Base-by-base conservation (phyloP, 192 early-diverging fungal genomes). In the Coemansia sp. region DNA sequence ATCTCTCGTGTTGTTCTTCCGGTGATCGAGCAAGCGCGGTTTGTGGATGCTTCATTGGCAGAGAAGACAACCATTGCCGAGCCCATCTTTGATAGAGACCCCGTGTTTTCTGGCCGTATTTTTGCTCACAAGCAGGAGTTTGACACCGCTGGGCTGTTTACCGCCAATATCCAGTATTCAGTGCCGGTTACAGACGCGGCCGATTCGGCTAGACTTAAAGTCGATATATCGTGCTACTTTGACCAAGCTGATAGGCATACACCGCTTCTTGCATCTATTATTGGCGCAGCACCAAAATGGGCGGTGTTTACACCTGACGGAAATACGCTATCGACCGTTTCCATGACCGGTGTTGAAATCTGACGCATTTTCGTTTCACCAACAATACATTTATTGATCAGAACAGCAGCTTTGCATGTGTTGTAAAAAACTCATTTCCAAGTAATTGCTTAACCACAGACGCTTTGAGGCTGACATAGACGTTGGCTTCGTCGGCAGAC, bases 221-320 rank as follows among this genome's bases (percentile, higher is more conserved):
- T 67, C 51, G 75, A 78, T 42, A 56, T 78, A 22, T 72, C 75
- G 6, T 78, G 75, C 58, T 65, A 72, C 59, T 78, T 78, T 59
- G 75, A 78, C 18, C 35, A 65, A 10, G 65, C 56, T 18, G 75
- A 78, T 21, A 46, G 65, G 1, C 75, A 78, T 51, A 54, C 52
- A 8, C 65, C 69, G 8, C 47, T 78, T 38, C 75, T 78, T 11
- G 69, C 57, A 5, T 53, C 75, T 22, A 38, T 78, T n/a, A 55
- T 62, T 4, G 40, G 32, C 28, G 43, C 60, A 30, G 45, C 75
- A 16, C 75, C 75, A 12, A 28, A 38, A 5, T 78, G 69, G 75
- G 42, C 54, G 0, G 51, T 32, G 10, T 78, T 78, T 42, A 78
- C 69, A 19, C 75, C 75, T 1, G 35, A 64, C 21, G 58, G 69